These are phyloP conservation scores for Scheffersomyces segobiensis DNA, from an alignment of 1,139 yeast species.

Conservation along the genomic window DNA sequence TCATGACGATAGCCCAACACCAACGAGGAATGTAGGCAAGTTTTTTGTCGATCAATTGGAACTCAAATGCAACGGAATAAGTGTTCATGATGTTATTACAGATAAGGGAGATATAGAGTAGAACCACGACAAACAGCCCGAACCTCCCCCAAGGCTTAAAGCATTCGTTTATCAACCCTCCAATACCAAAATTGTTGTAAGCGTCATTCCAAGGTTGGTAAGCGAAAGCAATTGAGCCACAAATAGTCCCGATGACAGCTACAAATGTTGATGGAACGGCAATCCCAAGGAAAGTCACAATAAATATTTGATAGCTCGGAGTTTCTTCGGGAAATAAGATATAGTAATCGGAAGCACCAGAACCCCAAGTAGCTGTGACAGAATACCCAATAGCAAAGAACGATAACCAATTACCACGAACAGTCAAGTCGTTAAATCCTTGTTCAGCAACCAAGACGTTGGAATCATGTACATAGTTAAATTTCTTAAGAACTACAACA, in stretches of 20 bases:
- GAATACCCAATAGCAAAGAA: constrained; percentile 28
- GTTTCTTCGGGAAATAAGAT: constrained; percentile 25
- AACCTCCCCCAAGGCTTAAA: constrained; percentile 27
- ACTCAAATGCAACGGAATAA: constrained; percentile 26
- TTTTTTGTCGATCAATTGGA: constrained; percentile 22
- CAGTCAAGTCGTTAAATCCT: constrained; percentile 10
- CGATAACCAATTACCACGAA: constrained; percentile 25
- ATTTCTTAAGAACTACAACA: constrained; percentile 22
- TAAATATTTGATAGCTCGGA: constrained; percentile 17
- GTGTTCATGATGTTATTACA: constrained; percentile 40
- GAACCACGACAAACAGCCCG: constrained; percentile 33
- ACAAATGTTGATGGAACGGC: constrained; percentile 27
- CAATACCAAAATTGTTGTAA: constrained; percentile 21
- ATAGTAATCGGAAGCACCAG: constrained; percentile 30
- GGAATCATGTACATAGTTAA: constrained; percentile 11
- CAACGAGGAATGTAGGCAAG: constrained; percentile 24
- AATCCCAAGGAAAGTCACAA: constrained; percentile 24
- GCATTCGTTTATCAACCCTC: constrained; percentile 23
- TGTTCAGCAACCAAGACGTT: constrained; percentile 16
- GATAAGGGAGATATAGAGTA: constrained; percentile 34
- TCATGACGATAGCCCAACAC: constrained; percentile 24
- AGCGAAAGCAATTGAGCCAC: constrained; percentile 25
- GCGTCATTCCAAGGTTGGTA: constrained; percentile 27
- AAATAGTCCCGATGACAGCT: constrained; percentile 22
- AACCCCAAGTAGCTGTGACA: constrained; percentile 29